Base-by-base conservation (phyloP, 768 basidiomycete species). In the Suillus ampliporus region DNA sequence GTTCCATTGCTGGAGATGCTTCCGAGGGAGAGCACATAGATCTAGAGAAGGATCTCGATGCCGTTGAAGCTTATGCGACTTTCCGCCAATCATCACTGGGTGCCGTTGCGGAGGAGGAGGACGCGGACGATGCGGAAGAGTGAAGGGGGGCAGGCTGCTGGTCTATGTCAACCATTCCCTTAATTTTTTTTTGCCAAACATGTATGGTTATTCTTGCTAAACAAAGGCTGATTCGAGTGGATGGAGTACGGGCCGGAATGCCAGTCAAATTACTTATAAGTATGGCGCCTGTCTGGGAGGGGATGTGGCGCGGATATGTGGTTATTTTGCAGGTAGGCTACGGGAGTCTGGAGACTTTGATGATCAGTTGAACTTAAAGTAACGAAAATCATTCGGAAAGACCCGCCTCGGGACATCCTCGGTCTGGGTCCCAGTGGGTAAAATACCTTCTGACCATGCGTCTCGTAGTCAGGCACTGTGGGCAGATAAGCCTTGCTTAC, bases 31-130 rank as follows among this genome's bases (percentile, higher is more conserved):
- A 68, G n/a, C 21, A 34, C 6, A 37, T 77, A 8, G 75, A 76
- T 58, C 64, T 68, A 54, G 67, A 67, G 71, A 43, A 46, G 68
- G 75, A 77, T 63, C 58, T 76, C 68, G 76, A 73, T 53, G 69
- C 73, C 23, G 65, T 69, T 26, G 72, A 70, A 56, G 72, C 64
- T 38, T 65, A 64, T 47, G 63, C 67, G 7, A 65, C 34, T 47
- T 58, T 76, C 26, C 73, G 67, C 15, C 34, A 72, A 57, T 52
- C 65, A 10, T 61, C 61, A 40, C 19, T 68, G 8, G 50, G 68
- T 17, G 70, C 75, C 23, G 77, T 76, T 46, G 76, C 72, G 23
- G 74, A 76, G 11, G 73, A 71, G 5, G 78, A 77, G n/a, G 77
- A 64, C 11, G 61, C 56, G 2, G 64, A 65, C 31, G 64, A 77